Percentiles rank a stretch among this genome's conserved stretches.
phyloP scores from a whole-genome alignment of 2,329 filamentous ascomycete species.

The Pyrenophora seminiperda region DNA sequence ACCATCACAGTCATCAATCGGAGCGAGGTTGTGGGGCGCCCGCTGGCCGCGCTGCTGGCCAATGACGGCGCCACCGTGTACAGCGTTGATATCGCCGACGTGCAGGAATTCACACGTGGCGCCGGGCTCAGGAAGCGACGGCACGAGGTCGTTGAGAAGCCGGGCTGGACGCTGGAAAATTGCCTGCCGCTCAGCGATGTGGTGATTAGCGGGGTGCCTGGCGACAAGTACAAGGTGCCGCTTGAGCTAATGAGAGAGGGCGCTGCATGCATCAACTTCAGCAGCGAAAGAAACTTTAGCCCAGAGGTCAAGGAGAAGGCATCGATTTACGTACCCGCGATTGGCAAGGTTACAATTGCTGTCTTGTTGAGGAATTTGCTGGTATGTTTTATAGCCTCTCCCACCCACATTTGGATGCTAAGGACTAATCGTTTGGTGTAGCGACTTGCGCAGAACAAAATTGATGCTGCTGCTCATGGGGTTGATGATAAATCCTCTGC shows the following conservation, averaged over 20 bases:
- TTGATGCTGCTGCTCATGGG: slow-evolving; percentile 39
- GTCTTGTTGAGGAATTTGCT: slow-evolving; percentile 87
- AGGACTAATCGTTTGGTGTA: slow-evolving; percentile 29
- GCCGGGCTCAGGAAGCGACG: slow-evolving; percentile 82
- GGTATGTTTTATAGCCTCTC: slow-evolving; percentile 58
- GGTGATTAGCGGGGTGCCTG: slow-evolving; percentile 89
- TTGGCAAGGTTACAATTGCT: slow-evolving; percentile 96
- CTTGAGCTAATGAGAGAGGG: slow-evolving; percentile 82
- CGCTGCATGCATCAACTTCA: slow-evolving; percentile 98
- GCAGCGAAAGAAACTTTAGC: slow-evolving; percentile 91
- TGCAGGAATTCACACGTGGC: slow-evolving; percentile 90
- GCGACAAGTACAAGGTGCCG: slow-evolving; percentile 87
- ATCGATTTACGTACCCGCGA: slow-evolving; percentile 94
- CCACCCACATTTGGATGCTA: background rate
- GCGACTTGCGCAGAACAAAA: slow-evolving; percentile 53
- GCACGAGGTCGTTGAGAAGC: slow-evolving; percentile 85
- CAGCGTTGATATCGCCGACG: slow-evolving; percentile 88
- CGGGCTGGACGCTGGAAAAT: slow-evolving; percentile 77
- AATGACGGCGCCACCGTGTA: slow-evolving; percentile 97
- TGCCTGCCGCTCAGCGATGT: slow-evolving; percentile 89
- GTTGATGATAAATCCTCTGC: slow-evolving; percentile 23
- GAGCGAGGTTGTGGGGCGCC: slow-evolving; percentile 92
- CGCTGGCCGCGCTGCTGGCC: slow-evolving; percentile 87
- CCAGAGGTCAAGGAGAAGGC: slow-evolving; percentile 92
- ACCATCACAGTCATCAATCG: slow-evolving; percentile 97